phyloP scores from a whole-genome alignment of 2,329 filamentous ascomycete genomes.

The Nemania sp. region DNA sequence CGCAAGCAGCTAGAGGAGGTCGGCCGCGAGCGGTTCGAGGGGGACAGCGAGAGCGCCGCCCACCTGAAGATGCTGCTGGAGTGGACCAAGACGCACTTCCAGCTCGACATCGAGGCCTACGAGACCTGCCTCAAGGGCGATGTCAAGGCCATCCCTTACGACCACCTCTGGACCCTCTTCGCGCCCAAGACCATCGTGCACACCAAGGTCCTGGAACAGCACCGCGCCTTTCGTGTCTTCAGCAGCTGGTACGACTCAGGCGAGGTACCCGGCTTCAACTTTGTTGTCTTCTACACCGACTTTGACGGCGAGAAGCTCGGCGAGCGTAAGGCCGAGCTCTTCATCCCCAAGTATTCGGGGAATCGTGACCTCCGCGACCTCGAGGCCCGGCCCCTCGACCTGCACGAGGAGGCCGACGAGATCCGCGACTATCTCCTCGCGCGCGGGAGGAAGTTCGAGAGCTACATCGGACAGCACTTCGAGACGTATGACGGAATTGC shows the following conservation, averaged over 20 bases:
- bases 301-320: constrained; percentile 45
- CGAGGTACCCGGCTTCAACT: constrained; percentile 30
- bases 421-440: constrained; percentile 29
- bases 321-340: constrained; percentile 30
- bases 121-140: constrained; percentile 33
- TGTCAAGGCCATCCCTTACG: constrained; percentile 35
- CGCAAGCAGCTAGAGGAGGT: constrained; percentile 34
- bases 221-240: constrained; percentile 39
- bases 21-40: constrained; percentile 37
- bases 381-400: constrained; percentile 37
- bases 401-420: constrained; percentile 33
- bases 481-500: constrained; percentile 42
- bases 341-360: constrained; percentile 38
- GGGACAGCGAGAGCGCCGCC: constrained; percentile 33
- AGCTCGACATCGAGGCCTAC: constrained; percentile 35
- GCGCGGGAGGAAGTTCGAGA: constrained; percentile 44
- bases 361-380: constrained; percentile 37
- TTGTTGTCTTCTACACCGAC: constrained; percentile 40
- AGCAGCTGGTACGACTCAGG: constrained; percentile 37
- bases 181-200: constrained; percentile 37
- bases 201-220: constrained; percentile 32
- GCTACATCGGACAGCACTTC: constrained; percentile 41
- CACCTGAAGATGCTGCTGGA: constrained; percentile 37
- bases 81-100: constrained; percentile 42
- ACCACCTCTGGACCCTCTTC: constrained; percentile 41